A percentile compares a stretch with the other conserved stretches of the same genome.
Conservation (phyloP, 495 filamentous ascomycete species). For the Penicillium simplicissimum region DNA sequence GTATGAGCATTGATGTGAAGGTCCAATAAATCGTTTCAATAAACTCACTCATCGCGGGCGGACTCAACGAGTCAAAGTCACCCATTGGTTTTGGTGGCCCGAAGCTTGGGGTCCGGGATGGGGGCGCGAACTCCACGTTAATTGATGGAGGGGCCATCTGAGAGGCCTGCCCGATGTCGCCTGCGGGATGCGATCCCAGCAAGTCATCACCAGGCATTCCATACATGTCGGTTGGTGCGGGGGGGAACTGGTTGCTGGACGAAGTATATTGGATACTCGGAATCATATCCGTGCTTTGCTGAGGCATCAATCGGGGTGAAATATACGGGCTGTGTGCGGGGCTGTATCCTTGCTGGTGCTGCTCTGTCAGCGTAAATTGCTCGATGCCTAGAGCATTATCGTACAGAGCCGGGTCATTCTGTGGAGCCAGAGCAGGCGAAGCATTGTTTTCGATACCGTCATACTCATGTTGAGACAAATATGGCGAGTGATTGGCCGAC, state of each 20-base stretch:
- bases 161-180: slow-evolving; percentile 67
- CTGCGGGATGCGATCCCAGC: slow-evolving; percentile 36
- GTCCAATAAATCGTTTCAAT: slow-evolving; percentile 7
- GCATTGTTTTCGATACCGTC: slow-evolving; percentile 70
- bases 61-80: slow-evolving; percentile 78
- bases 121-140: slow-evolving; percentile 90
- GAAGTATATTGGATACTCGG: slow-evolving; percentile 50
- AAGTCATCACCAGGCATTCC: slow-evolving; percentile 39
- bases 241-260: slow-evolving; percentile 51
- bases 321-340: slow-evolving; percentile 83
- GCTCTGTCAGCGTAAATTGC: slow-evolving; percentile 80
- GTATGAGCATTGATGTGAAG: slow-evolving; percentile 18
- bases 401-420: slow-evolving; percentile 69
- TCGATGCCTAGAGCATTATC: slow-evolving; percentile 76
- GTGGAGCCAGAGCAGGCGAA: slow-evolving; percentile 77
- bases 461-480: slow-evolving; percentile 75
- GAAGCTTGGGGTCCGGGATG: slow-evolving; percentile 70
- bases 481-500: slow-evolving; percentile 82
- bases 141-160: slow-evolving; percentile 86
- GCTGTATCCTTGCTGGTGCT: slow-evolving; percentile 63
- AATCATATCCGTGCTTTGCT: slow-evolving; percentile 57
- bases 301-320: slow-evolving; percentile 78
- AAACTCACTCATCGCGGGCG: slow-evolving; percentile 77
- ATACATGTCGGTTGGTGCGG: slow-evolving; percentile 56
- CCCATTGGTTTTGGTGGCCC: slow-evolving; percentile 63